Base-by-base conservation (phyloP, 1,284 basidiomycete genomes). In the Ustilago trichophora region DNA sequence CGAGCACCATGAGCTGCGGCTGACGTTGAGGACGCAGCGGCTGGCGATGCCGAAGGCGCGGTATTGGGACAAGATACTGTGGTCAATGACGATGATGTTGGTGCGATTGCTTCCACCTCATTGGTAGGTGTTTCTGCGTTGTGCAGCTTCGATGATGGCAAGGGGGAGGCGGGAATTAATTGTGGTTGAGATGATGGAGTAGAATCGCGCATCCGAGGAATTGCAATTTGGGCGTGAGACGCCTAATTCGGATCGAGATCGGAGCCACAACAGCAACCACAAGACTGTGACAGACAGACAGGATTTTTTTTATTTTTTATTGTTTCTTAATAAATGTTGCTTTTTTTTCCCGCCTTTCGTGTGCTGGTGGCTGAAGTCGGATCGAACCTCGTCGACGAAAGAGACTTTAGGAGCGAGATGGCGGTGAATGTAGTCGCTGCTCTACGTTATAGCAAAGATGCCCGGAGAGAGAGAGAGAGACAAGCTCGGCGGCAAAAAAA, bases 131-230 rank as follows among this genome's bases (percentile, higher is more conserved):
- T 40, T 25, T 46, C 29, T 25, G 36, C 43, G 32, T 24, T 25
- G 12, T 25, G 24, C 32, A 33, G 15, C 29, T 37, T 27, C 27
- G 27, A 32, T 18, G 34, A 26, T 13, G 32, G 42, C 16, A 22
- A 37, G 11, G 16, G 31, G 18, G 31, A 5, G 11, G 6, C 22
- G 15, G 18, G 46, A 32, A 44, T 34, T 31, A 19, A 44, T 48
- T 29, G 44, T 46, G 32, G 48, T 51, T 44, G 55, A 50, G 55
- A 58, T 50, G 55, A 51, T 51, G 42, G 55, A 35, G 55, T 36
- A 29, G 27, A 13, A 29, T 7, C 7, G 40, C 18, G 40, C 40
- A 42, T 42, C 40, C 40, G 40, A 42, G 42, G 42, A 44, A 44
- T 24, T 44, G 21, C 31, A 33, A 24, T 21, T 33, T 21, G 42